These are phyloP conservation scores for Elsinoe arachidis DNA, from an alignment of 2,329 filamentous ascomycete species.

Conservation along the genomic window DNA sequence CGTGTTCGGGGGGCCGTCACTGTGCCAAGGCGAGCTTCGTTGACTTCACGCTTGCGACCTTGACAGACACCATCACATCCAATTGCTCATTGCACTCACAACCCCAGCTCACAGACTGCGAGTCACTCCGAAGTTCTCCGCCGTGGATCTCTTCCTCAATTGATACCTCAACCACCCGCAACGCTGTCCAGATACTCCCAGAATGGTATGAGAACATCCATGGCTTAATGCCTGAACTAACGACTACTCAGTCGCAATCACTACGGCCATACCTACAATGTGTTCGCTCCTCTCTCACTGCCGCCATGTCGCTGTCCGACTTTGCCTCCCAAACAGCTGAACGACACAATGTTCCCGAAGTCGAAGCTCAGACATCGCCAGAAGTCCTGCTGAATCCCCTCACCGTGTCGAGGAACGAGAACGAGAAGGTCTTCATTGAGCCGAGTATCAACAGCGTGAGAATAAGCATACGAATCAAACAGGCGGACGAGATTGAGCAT, in stretches of 20 bases:
- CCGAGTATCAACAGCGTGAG: conserved; percentile 94
- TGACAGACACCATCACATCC: background rate
- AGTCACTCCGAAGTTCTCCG: too few species aligned
- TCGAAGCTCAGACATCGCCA: conserved; percentile 85
- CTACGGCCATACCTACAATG: conserved; percentile 93
- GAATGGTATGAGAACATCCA: background rate
- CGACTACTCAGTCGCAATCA: conserved; percentile 70
- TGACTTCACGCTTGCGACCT: conserved; percentile 2
- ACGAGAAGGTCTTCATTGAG: conserved; percentile 92
- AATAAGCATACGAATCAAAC: conserved; percentile 98
- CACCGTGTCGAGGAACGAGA: conserved; percentile 87
- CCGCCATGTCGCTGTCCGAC: conserved; percentile 87
- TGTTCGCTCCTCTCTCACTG: conserved; percentile 87
- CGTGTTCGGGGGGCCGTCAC: background rate
- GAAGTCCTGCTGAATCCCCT: conserved; percentile 90
- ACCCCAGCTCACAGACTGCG: background rate
- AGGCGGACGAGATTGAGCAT: conserved; percentile 97
- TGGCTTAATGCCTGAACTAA: background rate
- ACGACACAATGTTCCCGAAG: conserved; percentile 94
- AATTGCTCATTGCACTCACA: background rate
- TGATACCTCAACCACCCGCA: background rate
- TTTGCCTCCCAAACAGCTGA: conserved; percentile 96
- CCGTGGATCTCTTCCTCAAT: too few species aligned
- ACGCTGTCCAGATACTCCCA: background rate
- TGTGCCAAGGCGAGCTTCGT: conserved; percentile 4